Base-by-base conservation (phyloP, 805 yeast species). In the Pichia thaimueangensis region DNA sequence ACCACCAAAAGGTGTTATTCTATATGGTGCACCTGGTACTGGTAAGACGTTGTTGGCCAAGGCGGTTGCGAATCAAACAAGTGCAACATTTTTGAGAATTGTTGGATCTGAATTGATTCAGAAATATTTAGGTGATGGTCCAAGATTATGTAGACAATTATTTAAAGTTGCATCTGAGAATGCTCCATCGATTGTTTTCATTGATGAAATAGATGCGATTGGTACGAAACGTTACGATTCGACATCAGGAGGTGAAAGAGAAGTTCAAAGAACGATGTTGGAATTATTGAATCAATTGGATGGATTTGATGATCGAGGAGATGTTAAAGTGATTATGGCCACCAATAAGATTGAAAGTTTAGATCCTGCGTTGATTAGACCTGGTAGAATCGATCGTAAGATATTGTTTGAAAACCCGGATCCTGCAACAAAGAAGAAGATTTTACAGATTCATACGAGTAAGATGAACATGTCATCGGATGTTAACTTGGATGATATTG, bases 181-280 rank as follows among this genome's bases (percentile, higher is more conserved):
- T 63, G 96, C 98, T 0, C 98, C 98, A 30, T 82, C 96, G n/a
- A 93, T 93, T 68, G 96, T 93, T 29, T 93, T 93, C 59, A 93
- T 93, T 52, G 98, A 93, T 68, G 98, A 93, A 69, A 91, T 93
- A 59, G 98, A 93, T 67, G 97, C 99, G 35, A 93, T 93, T 60
- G 99, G 98, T 65, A 85, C 95, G n/a, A 91, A 91, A 64, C 81
- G 99, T 65, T 89, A 91, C 64, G 96, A 91, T 47, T 82, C 83
- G 2, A 71, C 82, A 6, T 82, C 95, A 17, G 97, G 97, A 34
- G 97, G 97, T 60, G 97, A 91, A 67, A 78, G 96, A 54, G 97
- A 91, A 67, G 86, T 91, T 50, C 97, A 91, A 69, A 81, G 97
- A 71, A 91, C 97, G 29, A 91, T 89, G 97, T 73, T 89, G 75